Percentiles rank a stretch among this genome's conserved stretches.
Evolutionary conservation across 163 green algal species (phyloP).

Genomic region (Scenedesmus sp.): DNA sequence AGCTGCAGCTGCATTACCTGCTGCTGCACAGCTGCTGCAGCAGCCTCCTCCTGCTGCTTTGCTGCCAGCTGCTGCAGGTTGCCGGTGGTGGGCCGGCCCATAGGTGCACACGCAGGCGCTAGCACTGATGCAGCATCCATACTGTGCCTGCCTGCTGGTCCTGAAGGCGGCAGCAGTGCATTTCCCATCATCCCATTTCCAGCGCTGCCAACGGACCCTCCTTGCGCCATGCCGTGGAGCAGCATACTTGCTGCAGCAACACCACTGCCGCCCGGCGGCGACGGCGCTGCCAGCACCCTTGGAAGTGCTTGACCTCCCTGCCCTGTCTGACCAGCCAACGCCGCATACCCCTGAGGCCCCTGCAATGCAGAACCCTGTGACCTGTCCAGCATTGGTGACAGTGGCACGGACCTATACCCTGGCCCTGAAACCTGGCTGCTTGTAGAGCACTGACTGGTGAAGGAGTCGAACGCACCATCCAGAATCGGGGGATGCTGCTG

Average conservation of each 20-base stretch:
- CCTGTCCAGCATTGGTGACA: conserved; percentile 23
- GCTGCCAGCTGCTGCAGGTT: background rate
- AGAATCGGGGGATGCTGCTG: conserved; percentile 1
- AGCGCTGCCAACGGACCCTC: background rate
- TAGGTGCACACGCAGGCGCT: background rate
- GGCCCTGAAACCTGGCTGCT: conserved; percentile 18
- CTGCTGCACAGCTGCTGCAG: background rate
- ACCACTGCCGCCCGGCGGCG: background rate
- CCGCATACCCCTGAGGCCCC: background rate
- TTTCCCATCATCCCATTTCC: background rate
- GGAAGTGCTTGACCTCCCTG: background rate
- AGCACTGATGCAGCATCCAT: background rate
- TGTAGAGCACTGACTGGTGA: conserved; percentile 51
- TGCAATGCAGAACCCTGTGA: background rate
- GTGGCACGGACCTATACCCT: conserved; percentile 10
- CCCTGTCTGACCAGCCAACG: background rate
- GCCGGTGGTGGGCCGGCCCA: background rate
- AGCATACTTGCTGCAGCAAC: background rate
- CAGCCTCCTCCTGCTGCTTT: background rate
- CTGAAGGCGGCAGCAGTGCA: background rate
- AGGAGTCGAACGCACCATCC: conserved; percentile 4
- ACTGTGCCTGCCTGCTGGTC: background rate
- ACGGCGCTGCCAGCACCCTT: background rate
- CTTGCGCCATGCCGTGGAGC: background rate
- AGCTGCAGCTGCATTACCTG: conserved; percentile 14